These are phyloP conservation scores for Solidago caesia DNA, from an alignment of 129 eudicot genomes.

Conservation along the genomic window DNA sequence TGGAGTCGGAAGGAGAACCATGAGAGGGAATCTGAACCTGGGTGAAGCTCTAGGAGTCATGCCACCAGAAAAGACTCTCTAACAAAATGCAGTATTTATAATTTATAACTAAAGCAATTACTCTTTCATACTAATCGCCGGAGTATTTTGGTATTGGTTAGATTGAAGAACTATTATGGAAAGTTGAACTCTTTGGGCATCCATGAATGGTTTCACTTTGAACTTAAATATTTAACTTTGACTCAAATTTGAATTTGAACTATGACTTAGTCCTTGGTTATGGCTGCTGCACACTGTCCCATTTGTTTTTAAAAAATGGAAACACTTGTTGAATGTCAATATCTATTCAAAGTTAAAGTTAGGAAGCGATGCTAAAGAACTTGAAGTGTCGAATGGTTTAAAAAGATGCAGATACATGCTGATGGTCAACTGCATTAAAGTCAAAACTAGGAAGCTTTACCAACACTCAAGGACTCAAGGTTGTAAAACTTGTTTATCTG, in stretches of 20 bases:
- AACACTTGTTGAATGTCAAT: background rate
- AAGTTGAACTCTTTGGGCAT: slow-evolving; percentile 16
- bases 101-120: background rate
- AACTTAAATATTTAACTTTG: slow-evolving; percentile 22
- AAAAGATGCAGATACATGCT: background rate
- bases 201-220: slow-evolving; percentile 14
- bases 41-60: slow-evolving; percentile 62
- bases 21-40: slow-evolving; percentile 59
- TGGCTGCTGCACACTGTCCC: slow-evolving; percentile 1
- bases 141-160: slow-evolving; percentile 21
- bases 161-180: slow-evolving; percentile 23
- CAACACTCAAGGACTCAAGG: too few species aligned
- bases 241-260: slow-evolving; percentile 18
- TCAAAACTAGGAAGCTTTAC: slow-evolving; percentile 4
- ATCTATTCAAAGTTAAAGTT: background rate
- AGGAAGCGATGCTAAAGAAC: background rate
- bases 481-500: too few species aligned
- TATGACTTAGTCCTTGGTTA: slow-evolving; percentile 24
- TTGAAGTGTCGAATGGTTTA: background rate
- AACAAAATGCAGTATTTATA: slow-evolving; percentile 4
- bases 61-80: slow-evolving; percentile 10
- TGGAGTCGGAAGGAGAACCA: slow-evolving; percentile 76
- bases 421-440: slow-evolving; percentile 1
- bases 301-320: background rate
- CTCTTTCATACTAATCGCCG: slow-evolving; percentile 18